Conservation (phyloP, 805 yeast genomes). For the Ogataea neopini region DNA sequence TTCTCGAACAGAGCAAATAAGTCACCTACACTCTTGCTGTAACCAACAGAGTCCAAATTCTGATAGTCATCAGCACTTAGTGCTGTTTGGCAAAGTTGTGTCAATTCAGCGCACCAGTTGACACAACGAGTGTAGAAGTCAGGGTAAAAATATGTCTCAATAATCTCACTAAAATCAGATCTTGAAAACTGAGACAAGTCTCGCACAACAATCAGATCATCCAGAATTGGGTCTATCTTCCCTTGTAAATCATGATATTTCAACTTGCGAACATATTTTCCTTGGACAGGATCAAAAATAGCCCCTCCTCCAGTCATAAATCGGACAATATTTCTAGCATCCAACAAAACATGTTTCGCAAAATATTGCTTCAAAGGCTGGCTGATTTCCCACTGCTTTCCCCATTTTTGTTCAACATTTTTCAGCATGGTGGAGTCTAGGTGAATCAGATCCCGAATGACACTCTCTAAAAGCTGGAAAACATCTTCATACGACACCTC, state of each 20-base stretch:
- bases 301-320: slow-evolving; percentile 11
- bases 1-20: slow-evolving; percentile 18
- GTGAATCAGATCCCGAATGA: slow-evolving; percentile 15
- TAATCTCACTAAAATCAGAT: slow-evolving; percentile 9
- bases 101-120: slow-evolving; percentile 17
- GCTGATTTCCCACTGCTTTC: slow-evolving; percentile 12
- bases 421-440: slow-evolving; percentile 7
- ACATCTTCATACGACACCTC: slow-evolving; percentile 15
- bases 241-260: slow-evolving; percentile 4
- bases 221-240: slow-evolving; percentile 9
- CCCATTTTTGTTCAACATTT: slow-evolving; percentile 15
- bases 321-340: slow-evolving; percentile 13
- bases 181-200: slow-evolving; percentile 11
- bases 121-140: slow-evolving; percentile 18
- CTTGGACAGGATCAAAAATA: slow-evolving; percentile 8
- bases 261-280: slow-evolving; percentile 11
- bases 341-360: slow-evolving; percentile 15
- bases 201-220: slow-evolving; percentile 12
- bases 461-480: slow-evolving; percentile 13
- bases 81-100: slow-evolving; percentile 8
- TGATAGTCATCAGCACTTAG: slow-evolving; percentile 13
- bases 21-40: slow-evolving; percentile 16
- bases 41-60: slow-evolving; percentile 16
- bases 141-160: slow-evolving; percentile 15
- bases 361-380: slow-evolving; percentile 14